Conservation (phyloP, 2,329 filamentous ascomycete genomes). For the Seiridium unicorne region DNA sequence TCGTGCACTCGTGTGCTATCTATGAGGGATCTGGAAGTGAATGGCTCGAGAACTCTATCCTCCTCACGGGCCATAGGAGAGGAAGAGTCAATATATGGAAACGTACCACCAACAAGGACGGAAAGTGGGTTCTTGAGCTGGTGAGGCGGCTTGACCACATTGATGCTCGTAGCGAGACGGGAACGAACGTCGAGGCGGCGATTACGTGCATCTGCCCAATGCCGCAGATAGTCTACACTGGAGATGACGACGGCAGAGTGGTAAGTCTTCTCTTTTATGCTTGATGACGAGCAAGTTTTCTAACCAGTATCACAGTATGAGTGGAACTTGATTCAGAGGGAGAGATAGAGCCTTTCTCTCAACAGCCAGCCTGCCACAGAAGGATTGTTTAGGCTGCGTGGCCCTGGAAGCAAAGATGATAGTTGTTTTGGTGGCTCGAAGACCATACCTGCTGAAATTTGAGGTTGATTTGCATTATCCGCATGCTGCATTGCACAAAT, state of each 20-base stretch:
- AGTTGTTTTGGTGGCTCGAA: neutral
- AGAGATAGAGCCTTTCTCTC: conserved; percentile 46
- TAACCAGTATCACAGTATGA: conserved; percentile 47
- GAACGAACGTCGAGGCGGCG: conserved; percentile 58
- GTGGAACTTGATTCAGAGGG: conserved; percentile 59
- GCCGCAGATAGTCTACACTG: conserved; percentile 83
- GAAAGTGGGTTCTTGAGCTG: conserved; percentile 73
- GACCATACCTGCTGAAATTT: neutral
- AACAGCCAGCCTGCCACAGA: neutral
- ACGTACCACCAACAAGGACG: conserved; percentile 51
- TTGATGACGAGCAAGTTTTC: neutral
- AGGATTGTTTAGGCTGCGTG: neutral
- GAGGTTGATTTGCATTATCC: neutral
- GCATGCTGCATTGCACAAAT: neutral
- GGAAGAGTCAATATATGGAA: conserved; percentile 82
- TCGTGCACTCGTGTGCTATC: conserved; percentile 79
- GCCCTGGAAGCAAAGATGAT: neutral
- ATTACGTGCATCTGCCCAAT: conserved; percentile 87
- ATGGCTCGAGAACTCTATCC: conserved; percentile 81
- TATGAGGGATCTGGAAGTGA: conserved; percentile 91
- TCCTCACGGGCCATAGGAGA: conserved; percentile 84
- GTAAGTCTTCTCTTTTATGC: conserved; percentile 51
- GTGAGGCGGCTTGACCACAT: conserved; percentile 80
- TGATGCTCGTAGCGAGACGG: conserved; percentile 64
- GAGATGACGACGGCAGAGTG: conserved; percentile 89